Conservation (phyloP, 2,329 filamentous ascomycete genomes). For the Phyllosticta paracitricarpa region DNA sequence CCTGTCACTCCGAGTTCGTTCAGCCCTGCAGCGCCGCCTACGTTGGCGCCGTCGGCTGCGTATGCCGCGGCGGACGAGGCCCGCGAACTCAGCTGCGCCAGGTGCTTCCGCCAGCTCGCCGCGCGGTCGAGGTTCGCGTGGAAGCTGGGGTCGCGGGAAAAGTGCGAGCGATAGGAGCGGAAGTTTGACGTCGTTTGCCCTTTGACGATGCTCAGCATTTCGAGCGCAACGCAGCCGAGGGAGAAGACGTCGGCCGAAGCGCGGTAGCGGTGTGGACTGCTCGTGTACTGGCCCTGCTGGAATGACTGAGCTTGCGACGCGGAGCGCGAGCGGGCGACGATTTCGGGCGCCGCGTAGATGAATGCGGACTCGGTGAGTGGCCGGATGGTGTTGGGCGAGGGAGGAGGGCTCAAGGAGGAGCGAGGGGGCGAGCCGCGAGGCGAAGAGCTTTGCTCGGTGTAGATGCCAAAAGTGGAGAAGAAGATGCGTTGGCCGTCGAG, state of each 20-base stretch:
- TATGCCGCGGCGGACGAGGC: neutral
- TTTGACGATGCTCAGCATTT: constrained; percentile 29
- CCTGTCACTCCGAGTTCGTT: neutral
- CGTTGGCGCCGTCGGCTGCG: neutral
- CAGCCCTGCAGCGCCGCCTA: neutral
- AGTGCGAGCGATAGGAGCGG: constrained; percentile 21
- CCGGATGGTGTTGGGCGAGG: constrained; percentile 10
- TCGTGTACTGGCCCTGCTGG: constrained; percentile 17
- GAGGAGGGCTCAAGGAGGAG: constrained; percentile 18
- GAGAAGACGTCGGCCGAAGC: constrained; percentile 27
- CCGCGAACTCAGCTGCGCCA: constrained; percentile 1
- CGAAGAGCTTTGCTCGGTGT: constrained; percentile 1
- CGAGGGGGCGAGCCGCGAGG: constrained; percentile 12
- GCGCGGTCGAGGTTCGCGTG: constrained; percentile 30
- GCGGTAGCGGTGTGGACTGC: constrained; percentile 15
- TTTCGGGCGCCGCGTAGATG: constrained; percentile 30
- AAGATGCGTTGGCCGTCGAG: constrained; percentile 25
- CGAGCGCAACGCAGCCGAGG: constrained; percentile 30
- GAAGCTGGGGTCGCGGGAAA: constrained; percentile 28
- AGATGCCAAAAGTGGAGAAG: constrained; percentile 28
- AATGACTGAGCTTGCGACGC: neutral
- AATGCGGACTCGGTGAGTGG: constrained; percentile 25
- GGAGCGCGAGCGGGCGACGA: constrained; percentile 17
- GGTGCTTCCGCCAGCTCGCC: constrained; percentile 12
- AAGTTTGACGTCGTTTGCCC: constrained; percentile 26